A percentile compares a stretch with the other conserved stretches of the same genome.
Conservation (phyloP, 768 basidiomycete species). For the Boletus fagicola region DNA sequence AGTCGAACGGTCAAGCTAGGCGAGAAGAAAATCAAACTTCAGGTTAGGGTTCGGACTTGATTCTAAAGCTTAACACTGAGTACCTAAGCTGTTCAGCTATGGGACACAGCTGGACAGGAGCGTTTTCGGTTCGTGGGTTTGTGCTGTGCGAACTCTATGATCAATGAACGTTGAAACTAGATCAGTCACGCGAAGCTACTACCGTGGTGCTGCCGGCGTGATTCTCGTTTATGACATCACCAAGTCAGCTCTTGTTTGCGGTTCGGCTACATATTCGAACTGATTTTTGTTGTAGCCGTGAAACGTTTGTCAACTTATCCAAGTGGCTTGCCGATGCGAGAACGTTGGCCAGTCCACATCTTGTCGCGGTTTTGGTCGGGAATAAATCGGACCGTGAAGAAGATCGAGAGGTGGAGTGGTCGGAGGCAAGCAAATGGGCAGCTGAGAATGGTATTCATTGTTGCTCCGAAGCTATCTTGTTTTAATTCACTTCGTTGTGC, state of each 20-base stretch:
- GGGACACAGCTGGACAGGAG: constrained; percentile 98
- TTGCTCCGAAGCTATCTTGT: constrained; percentile 1
- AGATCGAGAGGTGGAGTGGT: constrained; percentile 92
- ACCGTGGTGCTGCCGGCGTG: constrained; percentile 89
- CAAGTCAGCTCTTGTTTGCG: constrained; percentile 45
- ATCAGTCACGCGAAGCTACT: constrained; percentile 93
- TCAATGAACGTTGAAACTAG: constrained; percentile 37
- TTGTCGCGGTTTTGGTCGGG: constrained; percentile 88
- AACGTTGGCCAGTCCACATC: constrained; percentile 87
- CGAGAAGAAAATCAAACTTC: constrained; percentile 92
- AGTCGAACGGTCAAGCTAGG: constrained; percentile 90
- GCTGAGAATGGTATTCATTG: constrained; percentile 78
- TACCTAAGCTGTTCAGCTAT: constrained; percentile 54
- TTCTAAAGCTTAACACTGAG: constrained; percentile 10
- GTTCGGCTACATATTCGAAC: constrained; percentile 1
- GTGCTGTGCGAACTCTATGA: constrained; percentile 5
- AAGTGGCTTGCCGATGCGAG: constrained; percentile 93
- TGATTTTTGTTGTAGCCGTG: constrained; percentile 57
- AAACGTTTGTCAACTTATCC: constrained; percentile 79
- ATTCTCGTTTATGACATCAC: constrained; percentile 95
- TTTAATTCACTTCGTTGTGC: constrained; percentile 6
- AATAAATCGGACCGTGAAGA: constrained; percentile 96
- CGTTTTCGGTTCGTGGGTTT: constrained; percentile 66
- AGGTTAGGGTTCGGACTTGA: constrained; percentile 51
- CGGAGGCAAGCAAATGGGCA: constrained; percentile 94